Base-by-base conservation (phyloP, 2,329 filamentous ascomycete genomes). In the Alternaria tenuissima region DNA sequence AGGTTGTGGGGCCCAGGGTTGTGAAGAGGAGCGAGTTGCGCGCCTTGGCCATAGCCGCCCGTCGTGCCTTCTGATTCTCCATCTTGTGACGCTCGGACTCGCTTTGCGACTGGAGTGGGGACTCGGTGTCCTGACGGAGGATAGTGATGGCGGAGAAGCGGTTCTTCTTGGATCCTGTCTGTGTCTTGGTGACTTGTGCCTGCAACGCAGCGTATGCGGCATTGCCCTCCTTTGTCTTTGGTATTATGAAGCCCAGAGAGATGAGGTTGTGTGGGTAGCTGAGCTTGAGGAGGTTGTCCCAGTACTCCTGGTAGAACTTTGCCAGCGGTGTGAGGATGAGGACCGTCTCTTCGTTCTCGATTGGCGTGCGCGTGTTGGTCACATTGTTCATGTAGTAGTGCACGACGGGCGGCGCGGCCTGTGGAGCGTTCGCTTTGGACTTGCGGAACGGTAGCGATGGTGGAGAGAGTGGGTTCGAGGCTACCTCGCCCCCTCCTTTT, bases 381-480 rank as follows among this genome's bases (percentile, higher is more conserved):
- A 98, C 87, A 80, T 94, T 94, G 84, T 98, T 98, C 81, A 99
- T 90, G 78, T 96, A 89, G 83, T 97, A 98, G 78, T 92, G 93
- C 38, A 92, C 88, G 47, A 99, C 94, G 8, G 94, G 94, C 55
- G 94, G 93, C 49, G 93, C 90, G 80, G 84, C 60, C 83, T 86
- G 59, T 80, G 81, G 77, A 28, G 78, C 78, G 67, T 88, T 86
- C n/a, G 78, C 79, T 57, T 80, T 81, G 24, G 86, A 82, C 76
- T 93, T 94, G 73, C 87, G 85, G 80, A 92, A 92, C 34, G 90
- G 89, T 59, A 91, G 88, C 22, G 90, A 91, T 9, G 90, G 90
- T 60, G 90, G 91, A 11, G 89, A 93, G 59, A 93, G 86, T 58
- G 86, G 87, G 76, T 91, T 89, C 44, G 88, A 84, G 55, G 91